Base-by-base conservation (phyloP, 805 yeast species). In the Yamadazyma philogaea region DNA sequence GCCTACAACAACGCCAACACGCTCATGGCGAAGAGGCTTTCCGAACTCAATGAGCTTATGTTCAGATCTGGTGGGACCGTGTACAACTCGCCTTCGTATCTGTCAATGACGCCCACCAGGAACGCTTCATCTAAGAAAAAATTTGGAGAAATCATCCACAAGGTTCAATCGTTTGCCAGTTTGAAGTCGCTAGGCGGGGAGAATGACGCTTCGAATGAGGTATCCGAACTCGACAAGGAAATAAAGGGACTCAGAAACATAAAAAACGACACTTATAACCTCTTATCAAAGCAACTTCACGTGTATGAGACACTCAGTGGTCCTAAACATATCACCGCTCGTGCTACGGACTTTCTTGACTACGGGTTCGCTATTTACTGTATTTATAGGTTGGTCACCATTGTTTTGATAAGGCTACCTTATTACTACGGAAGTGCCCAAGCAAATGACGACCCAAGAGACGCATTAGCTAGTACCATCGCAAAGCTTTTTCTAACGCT, bases 401-500 rank as follows among this genome's bases (percentile, higher is more conserved):
- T 74, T 30, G 47, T 74, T 33, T 28, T 70, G 2, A 41, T 74
- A 30, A 68, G 67, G 42, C 51, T 76, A 12, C 78, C 79, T 11
- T 47, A 32, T 32, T 44, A 40, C 44, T 53, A 50, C 53, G 53
- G 41, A 39, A 37, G 32, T 6, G 42, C 41, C 10, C 41, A 34
- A 20, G 21, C 40, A 4, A 35, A 36, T 28, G 46, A 38, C 6
- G 43, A 47, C 2, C 48, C 68, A 10, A 58, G 61, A 22, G 79
- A 74, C 54, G 78, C 80, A 2, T 55, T 77, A 22, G 77, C 81
- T 1, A 68, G 68, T 16, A 74, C 79, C 1, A 48, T 77, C 20
- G 70, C 79, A 8, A 71, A 68, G 40, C 12, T 75, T 12, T 48
- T 73, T 10, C 49, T 57, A 33, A 21, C 39, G 2, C 20, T 42